phyloP scores from a whole-genome alignment of 2,329 filamentous ascomycete species.

The Cordyceps fumosorosea region DNA sequence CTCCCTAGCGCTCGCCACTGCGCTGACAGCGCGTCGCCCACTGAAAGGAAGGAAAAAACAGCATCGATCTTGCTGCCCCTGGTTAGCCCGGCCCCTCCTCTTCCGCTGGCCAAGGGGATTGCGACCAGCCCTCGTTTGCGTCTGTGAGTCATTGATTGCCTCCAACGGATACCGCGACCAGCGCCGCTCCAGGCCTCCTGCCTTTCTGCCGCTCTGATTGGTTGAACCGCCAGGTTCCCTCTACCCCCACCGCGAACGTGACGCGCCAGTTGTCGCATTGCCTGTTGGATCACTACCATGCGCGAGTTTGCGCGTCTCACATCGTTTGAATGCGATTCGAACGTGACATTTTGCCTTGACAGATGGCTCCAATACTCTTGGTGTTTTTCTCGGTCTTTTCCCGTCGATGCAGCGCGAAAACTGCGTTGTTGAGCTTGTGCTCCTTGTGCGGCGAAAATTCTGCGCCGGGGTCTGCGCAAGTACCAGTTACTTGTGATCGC shows the following conservation, averaged over 20 bases:
- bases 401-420: not conserved
- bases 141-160: constrained; percentile 15
- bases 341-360: not conserved
- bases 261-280: constrained; percentile 8
- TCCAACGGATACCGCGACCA: constrained; percentile 10
- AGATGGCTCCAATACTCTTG: not conserved
- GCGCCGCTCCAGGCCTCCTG: not conserved
- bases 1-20: not conserved
- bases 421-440: too few species aligned
- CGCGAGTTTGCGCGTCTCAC: constrained; percentile 9
- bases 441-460: constrained; percentile 22
- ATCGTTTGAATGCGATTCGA: not conserved
- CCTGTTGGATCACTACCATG: not conserved
- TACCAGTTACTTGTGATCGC: constrained; percentile 14
- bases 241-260: constrained; percentile 7
- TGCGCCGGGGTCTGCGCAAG: constrained; percentile 24
- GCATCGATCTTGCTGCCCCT: not conserved
- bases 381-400: not conserved
- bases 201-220: not conserved
- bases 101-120: not conserved
- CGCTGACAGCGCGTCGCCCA: not conserved
- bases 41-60: not conserved
- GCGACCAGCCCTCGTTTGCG: constrained; percentile 7
- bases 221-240: constrained; percentile 4
- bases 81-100: not conserved